Evolutionary conservation across 768 basidiomycete species (phyloP).

Genomic region (Termitomyces sp.): DNA sequence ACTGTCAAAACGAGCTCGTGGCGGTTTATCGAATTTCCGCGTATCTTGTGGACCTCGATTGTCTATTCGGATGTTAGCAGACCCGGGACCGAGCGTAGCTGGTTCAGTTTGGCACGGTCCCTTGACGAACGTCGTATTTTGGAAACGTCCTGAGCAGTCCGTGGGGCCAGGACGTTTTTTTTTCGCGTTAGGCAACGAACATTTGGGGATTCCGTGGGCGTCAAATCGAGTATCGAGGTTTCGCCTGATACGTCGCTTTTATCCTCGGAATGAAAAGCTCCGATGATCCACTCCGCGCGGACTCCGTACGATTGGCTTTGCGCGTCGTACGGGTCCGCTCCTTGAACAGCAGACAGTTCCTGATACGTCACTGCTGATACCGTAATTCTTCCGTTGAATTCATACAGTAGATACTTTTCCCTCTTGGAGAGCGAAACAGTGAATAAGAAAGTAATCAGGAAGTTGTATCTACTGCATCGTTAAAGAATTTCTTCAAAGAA

Average conservation of each 20-base stretch:
- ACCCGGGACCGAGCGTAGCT: not conserved
- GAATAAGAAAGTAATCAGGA: no score
- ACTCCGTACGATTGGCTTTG: constrained; percentile 9
- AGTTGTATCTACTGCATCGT: not conserved
- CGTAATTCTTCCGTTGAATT: not conserved
- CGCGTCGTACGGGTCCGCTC: not conserved
- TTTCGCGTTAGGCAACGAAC: not conserved
- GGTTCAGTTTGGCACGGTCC: not conserved
- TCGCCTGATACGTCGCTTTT: not conserved
- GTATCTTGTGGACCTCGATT: no score
- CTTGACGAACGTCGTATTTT: not conserved
- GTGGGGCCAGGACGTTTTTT: not conserved
- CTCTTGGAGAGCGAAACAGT: not conserved
- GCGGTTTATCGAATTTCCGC: not conserved
- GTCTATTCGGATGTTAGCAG: not conserved
- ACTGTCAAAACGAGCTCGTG: not conserved
- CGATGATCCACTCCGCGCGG: constrained; percentile 9
- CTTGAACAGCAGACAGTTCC: not conserved
- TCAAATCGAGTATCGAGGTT: not conserved
- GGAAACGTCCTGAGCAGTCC: not conserved
- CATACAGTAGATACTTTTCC: not conserved
- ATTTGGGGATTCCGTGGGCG: not conserved
- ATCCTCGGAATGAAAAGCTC: not conserved
- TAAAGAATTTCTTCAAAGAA: not conserved
- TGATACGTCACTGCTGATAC: not conserved